A percentile compares a stretch with the other conserved stretches of the same genome.
phyloP scores from a whole-genome alignment of 2,329 filamentous ascomycete genomes.

The Monilinia fructicola region DNA sequence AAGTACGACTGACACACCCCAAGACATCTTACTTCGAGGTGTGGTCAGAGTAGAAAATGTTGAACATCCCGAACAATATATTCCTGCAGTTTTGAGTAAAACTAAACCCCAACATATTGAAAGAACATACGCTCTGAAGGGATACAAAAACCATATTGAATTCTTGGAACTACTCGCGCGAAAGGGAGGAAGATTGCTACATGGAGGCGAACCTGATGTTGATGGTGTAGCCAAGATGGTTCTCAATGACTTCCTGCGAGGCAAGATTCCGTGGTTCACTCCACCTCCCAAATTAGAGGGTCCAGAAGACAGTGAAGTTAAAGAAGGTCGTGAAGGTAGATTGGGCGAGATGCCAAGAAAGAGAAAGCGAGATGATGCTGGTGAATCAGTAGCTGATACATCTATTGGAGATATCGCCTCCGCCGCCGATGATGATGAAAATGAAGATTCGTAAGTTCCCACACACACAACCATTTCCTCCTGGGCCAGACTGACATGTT shows the following conservation, averaged over 20 bases:
- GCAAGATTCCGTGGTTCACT: slow-evolving; percentile 96
- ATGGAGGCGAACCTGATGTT: slow-evolving; percentile 91
- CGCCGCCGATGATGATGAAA: slow-evolving; percentile 32
- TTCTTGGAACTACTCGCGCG: slow-evolving; percentile 85
- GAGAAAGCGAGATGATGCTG: slow-evolving; percentile 65
- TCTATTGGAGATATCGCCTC: slow-evolving; percentile 42
- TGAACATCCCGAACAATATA: slow-evolving; percentile 94
- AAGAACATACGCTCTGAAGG: slow-evolving; percentile 85
- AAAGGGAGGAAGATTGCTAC: slow-evolving; percentile 81
- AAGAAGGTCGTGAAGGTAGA: slow-evolving; percentile 69
- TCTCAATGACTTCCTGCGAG: slow-evolving; percentile 90
- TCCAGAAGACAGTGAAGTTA: slow-evolving; percentile 50
- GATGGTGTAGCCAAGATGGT: slow-evolving; percentile 97
- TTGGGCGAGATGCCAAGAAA: slow-evolving; percentile 86
- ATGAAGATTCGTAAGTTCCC: slow-evolving; percentile 35
- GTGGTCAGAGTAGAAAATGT: slow-evolving; percentile 96
- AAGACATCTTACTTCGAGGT: slow-evolving; percentile 85
- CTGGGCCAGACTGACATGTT: not conserved
- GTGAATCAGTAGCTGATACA: slow-evolving; percentile 47
- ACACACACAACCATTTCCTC: not conserved
- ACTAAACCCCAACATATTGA: slow-evolving; percentile 88
- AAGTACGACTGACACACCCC: slow-evolving; percentile 76
- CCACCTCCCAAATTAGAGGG: slow-evolving; percentile 65
- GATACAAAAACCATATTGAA: slow-evolving; percentile 72
- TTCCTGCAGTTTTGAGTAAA: slow-evolving; percentile 73